phyloP scores from a whole-genome alignment of 441 rosid species.

The Kokia cookei region DNA sequence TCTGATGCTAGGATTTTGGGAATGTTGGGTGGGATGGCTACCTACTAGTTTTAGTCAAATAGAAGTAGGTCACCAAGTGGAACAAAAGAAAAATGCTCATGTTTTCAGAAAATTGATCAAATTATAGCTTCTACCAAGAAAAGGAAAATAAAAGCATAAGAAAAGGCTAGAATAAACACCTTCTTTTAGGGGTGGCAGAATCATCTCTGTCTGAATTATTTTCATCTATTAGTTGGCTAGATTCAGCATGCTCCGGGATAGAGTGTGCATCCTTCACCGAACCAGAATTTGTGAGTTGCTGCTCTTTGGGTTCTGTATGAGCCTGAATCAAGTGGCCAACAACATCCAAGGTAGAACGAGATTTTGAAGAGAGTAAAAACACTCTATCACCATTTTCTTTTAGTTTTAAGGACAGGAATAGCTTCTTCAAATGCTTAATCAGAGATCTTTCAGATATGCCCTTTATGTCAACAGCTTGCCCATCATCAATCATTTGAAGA shows the following conservation, averaged over 20 bases:
- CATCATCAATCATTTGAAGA: conserved; percentile 80
- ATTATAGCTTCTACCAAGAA: not conserved
- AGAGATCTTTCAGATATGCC: conserved; percentile 68
- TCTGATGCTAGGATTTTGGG: not conserved
- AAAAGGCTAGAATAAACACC: conserved; percentile 28
- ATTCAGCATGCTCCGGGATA: conserved; percentile 14
- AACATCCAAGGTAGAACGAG: conserved; percentile 46
- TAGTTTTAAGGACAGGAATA: conserved; percentile 58
- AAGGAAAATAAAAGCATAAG: not conserved
- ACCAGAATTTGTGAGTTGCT: conserved; percentile 12
- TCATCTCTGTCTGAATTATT: conserved; percentile 30
- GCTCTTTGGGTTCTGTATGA: conserved; percentile 28
- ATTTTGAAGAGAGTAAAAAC: not conserved
- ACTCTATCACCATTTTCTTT: conserved; percentile 56
- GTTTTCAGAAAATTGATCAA: not conserved
- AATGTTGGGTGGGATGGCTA: not conserved
- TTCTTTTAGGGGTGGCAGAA: conserved; percentile 52
- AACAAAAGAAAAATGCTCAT: not conserved
- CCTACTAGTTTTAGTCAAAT: not conserved
- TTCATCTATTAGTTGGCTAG: conserved; percentile 23
- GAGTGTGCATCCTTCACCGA: conserved; percentile 18
- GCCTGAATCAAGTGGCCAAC: conserved; percentile 55
- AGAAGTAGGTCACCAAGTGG: not conserved
- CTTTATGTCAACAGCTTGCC: conserved; percentile 91
- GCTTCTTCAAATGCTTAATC: conserved; percentile 57